Percentiles rank a stretch among this genome's conserved stretches.
These are phyloP conservation scores for Naganishia vishniacii DNA, from an alignment of 768 basidiomycete genomes.

Conservation along the genomic window DNA sequence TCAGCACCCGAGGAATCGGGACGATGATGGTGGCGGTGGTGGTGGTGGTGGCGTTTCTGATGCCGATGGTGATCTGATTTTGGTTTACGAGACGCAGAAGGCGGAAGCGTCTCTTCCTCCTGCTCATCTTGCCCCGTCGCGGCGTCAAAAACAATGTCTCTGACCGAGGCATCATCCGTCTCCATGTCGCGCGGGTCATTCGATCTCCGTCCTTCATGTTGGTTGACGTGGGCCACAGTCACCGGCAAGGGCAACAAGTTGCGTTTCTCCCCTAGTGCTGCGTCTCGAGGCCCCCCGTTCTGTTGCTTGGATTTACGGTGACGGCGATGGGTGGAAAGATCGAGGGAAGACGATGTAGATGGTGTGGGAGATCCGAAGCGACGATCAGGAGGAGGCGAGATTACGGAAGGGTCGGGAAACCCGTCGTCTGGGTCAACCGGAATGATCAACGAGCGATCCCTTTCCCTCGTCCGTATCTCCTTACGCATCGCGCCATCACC, in stretches of 20 bases:
- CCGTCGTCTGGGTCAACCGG: too few species aligned
- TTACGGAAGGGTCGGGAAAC: slow-evolving; percentile 3
- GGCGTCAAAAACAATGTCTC: slow-evolving; percentile 1
- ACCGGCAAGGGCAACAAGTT: slow-evolving; percentile 20
- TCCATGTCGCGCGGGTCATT: background rate
- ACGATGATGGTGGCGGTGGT: slow-evolving; percentile 12
- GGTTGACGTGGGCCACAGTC: background rate
- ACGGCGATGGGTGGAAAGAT: background rate
- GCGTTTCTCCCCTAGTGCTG: slow-evolving; percentile 10
- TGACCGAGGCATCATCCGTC: background rate
- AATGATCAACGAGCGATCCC: too few species aligned
- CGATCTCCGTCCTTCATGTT: background rate
- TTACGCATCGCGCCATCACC: too few species aligned
- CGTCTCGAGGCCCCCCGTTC: background rate
- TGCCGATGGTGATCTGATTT: background rate
- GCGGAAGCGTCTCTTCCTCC: background rate
- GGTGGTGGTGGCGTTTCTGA: background rate
- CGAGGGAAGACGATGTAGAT: slow-evolving; percentile 17
- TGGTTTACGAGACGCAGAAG: background rate
- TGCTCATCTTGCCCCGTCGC: too few species aligned
- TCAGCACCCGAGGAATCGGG: background rate
- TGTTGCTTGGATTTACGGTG: background rate
- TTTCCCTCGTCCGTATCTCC: too few species aligned
- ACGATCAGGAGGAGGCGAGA: slow-evolving; percentile 26
- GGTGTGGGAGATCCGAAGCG: slow-evolving; percentile 22